Percentiles rank a stretch among this genome's conserved stretches.
Conservation (phyloP, 129 eudicot species). For the Artemisia tridentata region DNA sequence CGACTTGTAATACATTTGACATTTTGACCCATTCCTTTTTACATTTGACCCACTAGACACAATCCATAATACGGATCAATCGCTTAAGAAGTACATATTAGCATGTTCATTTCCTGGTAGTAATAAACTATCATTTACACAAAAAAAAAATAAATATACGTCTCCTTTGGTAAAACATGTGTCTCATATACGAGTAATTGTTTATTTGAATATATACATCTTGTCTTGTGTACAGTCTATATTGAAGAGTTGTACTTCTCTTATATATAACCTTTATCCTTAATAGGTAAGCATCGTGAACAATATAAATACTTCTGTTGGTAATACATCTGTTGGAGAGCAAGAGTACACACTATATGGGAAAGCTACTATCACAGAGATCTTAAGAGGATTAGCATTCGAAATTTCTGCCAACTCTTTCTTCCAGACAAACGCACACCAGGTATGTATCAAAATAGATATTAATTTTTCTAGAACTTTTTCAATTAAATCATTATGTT, state of each 20-base stretch:
- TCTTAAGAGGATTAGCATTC: slow-evolving; percentile 70
- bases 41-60: too few species aligned
- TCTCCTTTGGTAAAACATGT: too few species aligned
- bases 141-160: background rate
- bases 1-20: too few species aligned
- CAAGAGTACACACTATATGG: slow-evolving; percentile 78
- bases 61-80: too few species aligned
- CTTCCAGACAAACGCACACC: slow-evolving; percentile 91
- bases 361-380: slow-evolving; percentile 74
- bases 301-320: slow-evolving; percentile 85
- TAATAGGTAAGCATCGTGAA: slow-evolving; percentile 93
- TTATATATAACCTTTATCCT: too few species aligned
- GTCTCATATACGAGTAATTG: too few species aligned
- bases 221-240: background rate
- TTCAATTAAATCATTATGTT: background rate
- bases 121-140: background rate
- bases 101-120: background rate
- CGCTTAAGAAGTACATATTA: too few species aligned
- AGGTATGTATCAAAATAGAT: slow-evolving; percentile 45
- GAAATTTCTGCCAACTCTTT: slow-evolving; percentile 66
- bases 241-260: too few species aligned
- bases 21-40: too few species aligned
- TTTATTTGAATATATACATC: background rate
- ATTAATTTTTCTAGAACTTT: background rate
- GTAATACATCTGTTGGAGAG: slow-evolving; percentile 95